A percentile compares a stretch with the other conserved stretches of the same genome.
These are phyloP conservation scores for Phytophthora fragariaefolia DNA, from an alignment of 352 stramenopile genomes.

Conservation along the genomic window DNA sequence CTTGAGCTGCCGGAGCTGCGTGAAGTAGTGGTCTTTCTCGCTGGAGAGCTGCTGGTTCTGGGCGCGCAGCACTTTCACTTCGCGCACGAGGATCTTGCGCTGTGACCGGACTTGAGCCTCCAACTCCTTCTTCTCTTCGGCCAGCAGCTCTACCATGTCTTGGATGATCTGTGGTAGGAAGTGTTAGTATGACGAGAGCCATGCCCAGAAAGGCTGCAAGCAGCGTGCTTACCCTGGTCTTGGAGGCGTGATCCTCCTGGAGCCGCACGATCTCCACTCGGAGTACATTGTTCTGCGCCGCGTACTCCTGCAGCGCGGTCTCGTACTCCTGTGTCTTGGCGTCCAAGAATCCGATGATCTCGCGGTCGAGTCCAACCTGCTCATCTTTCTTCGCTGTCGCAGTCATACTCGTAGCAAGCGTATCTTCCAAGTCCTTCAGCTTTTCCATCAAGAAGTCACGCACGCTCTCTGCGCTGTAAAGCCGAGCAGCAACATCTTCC, in stretches of 20 bases:
- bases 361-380: slow-evolving; percentile 69
- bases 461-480: slow-evolving; percentile 81
- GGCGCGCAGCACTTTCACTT: slow-evolving; percentile 75
- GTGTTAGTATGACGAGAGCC: neutral
- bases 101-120: slow-evolving; percentile 75
- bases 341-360: slow-evolving; percentile 88
- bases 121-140: slow-evolving; percentile 80
- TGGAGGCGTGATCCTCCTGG: slow-evolving; percentile 61
- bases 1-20: slow-evolving; percentile 80
- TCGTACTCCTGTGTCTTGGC: slow-evolving; percentile 83
- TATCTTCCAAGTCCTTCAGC: slow-evolving; percentile 79
- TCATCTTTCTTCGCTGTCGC: slow-evolving; percentile 66
- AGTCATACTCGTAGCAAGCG: slow-evolving; percentile 61
- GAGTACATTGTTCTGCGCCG: slow-evolving; percentile 63
- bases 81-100: slow-evolving; percentile 81
- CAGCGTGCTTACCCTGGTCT: slow-evolving; percentile 50
- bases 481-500: slow-evolving; percentile 70
- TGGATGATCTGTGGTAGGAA: slow-evolving; percentile 63
- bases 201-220: neutral
- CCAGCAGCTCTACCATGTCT: slow-evolving; percentile 80
- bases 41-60: slow-evolving; percentile 70
- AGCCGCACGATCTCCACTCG: slow-evolving; percentile 51
- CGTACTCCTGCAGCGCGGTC: slow-evolving; percentile 54
- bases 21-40: slow-evolving; percentile 79
- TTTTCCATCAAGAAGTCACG: slow-evolving; percentile 89